A percentile compares a stretch with the other conserved stretches of the same genome.
These are phyloP conservation scores for Cystobasidium pallidum DNA, from an alignment of 1,284 basidiomycete species.

Conservation along the genomic window DNA sequence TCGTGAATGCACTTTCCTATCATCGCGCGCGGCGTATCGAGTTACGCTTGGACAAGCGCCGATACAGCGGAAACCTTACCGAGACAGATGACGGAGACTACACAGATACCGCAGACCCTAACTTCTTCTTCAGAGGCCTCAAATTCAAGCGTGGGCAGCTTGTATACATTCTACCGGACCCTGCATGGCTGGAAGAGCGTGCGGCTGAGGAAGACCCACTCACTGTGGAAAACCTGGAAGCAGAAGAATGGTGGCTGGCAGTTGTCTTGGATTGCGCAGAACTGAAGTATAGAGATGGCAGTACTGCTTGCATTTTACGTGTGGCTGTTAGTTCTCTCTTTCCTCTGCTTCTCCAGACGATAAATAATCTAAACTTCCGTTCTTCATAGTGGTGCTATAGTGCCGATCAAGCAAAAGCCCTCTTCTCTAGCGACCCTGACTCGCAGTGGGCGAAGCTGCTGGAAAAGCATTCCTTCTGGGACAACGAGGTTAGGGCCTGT, in stretches of 20 bases:
- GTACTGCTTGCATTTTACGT: not conserved
- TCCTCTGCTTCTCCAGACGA: not conserved
- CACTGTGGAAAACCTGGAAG: not conserved
- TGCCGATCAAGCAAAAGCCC: constrained; percentile 8
- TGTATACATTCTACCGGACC: constrained; percentile 22
- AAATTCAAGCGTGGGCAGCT: constrained; percentile 12
- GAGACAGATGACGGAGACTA: not conserved
- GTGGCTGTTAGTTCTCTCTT: constrained; percentile 6
- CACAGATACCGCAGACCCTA: not conserved
- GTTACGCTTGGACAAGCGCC: not conserved
- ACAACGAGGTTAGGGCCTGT: constrained; percentile 14
- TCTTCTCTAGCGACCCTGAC: not conserved
- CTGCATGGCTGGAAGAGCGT: not conserved
- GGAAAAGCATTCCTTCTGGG: constrained; percentile 7
- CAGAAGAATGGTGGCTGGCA: constrained; percentile 25
- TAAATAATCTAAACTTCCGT: not conserved
- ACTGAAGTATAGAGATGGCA: not conserved
- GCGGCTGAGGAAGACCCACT: not conserved
- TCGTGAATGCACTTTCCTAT: not conserved
- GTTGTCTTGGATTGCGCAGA: constrained; percentile 21
- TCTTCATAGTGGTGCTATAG: constrained; percentile 27
- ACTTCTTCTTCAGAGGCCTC: not conserved
- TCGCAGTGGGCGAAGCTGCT: not conserved
- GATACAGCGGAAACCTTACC: not conserved
- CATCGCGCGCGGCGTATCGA: not conserved